Conservation (phyloP, 176 grass and related monocot species). For the Zoysia pacifica region DNA sequence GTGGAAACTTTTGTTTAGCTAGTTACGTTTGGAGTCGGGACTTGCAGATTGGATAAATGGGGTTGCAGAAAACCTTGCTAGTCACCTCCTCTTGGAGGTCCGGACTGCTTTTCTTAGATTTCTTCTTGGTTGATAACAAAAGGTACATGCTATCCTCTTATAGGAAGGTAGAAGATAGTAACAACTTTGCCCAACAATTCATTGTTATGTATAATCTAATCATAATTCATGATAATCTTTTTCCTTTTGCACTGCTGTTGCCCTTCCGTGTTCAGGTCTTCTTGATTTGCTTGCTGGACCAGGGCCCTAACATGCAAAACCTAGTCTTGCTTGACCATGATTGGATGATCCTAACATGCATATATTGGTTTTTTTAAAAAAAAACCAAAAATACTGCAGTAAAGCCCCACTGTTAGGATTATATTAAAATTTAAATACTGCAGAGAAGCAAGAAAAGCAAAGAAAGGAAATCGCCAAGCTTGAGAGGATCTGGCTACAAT, state of each 20-base stretch:
- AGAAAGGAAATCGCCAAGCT: too few relatives aligned
- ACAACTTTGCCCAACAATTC: background rate
- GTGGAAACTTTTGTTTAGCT: background rate
- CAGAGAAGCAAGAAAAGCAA: too few relatives aligned
- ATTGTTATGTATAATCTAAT: background rate
- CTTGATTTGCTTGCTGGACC: background rate
- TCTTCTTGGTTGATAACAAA: background rate
- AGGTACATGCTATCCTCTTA: background rate
- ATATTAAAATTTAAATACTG: too few relatives aligned
- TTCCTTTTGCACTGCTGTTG: background rate
- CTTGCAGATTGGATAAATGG: background rate
- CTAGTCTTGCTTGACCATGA: too few relatives aligned
- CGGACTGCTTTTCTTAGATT: background rate
- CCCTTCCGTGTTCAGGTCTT: background rate
- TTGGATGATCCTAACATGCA: background rate
- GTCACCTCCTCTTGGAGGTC: background rate
- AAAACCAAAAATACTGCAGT: too few relatives aligned
- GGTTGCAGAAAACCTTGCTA: background rate
- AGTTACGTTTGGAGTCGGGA: conserved; percentile 12
- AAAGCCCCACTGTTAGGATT: too few relatives aligned
- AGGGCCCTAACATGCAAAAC: background rate
- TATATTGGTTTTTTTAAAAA: too few relatives aligned
- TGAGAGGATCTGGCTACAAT: too few relatives aligned
- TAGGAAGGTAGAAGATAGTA: background rate
- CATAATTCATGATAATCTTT: background rate